Evolutionary conservation across 768 basidiomycete species (phyloP).

Genomic region (Tricholoma sp.): DNA sequence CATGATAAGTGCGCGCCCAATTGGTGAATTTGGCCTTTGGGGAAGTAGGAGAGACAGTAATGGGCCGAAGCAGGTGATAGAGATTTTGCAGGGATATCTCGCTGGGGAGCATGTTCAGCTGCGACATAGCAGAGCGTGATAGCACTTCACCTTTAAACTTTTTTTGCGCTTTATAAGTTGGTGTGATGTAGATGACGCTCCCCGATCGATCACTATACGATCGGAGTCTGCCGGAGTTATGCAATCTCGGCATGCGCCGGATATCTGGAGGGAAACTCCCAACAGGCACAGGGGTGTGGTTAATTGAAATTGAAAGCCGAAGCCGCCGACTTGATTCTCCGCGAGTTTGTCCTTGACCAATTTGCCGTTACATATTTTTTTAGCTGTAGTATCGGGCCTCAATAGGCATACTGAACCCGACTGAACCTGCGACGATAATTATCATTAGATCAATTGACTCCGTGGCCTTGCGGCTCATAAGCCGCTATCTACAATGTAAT

Average conservation of each 20-base stretch:
- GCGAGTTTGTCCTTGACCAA: neutral
- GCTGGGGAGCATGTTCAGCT: constrained; percentile 27
- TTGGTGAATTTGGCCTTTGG: constrained; percentile 58
- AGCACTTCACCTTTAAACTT: constrained; percentile 21
- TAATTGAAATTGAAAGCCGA: neutral
- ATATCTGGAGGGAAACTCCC: constrained; percentile 15
- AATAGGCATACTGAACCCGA: neutral
- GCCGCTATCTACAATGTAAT: neutral
- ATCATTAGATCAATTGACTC: neutral
- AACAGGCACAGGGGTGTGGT: neutral
- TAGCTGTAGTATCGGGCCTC: neutral
- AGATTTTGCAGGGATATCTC: constrained; percentile 43
- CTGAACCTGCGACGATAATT: neutral
- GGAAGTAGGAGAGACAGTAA: constrained; percentile 41
- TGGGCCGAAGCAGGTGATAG: constrained; percentile 47
- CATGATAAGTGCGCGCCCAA: constrained; percentile 82
- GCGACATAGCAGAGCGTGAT: constrained; percentile 29
- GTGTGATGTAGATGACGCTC: constrained; percentile 17
- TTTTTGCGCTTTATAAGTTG: constrained; percentile 34
- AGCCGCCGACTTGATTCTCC: neutral
- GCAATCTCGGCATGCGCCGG: constrained; percentile 25
- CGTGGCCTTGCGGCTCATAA: neutral
- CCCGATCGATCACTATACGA: constrained; percentile 22
- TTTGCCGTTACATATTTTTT: neutral
- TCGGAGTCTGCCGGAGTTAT: constrained; percentile 11